A percentile compares a stretch with the other conserved stretches of the same genome.
These are phyloP conservation scores for Dactylella cylindrospora DNA, from an alignment of 2,329 filamentous ascomycete species.

Conservation along the genomic window DNA sequence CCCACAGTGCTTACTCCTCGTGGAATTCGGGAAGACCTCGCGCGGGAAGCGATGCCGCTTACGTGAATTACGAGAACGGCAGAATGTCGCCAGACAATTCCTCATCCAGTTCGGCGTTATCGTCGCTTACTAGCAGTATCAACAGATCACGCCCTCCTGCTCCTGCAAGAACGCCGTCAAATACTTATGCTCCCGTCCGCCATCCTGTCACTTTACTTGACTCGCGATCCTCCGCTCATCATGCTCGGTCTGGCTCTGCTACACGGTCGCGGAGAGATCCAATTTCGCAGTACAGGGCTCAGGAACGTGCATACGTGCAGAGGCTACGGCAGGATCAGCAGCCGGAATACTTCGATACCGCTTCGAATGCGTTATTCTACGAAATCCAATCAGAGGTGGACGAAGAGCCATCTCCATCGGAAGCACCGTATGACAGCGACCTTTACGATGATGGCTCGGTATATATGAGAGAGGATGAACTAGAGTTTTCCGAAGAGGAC, in stretches of 20 bases:
- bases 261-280: slow-evolving; percentile 62
- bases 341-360: slow-evolving; percentile 67
- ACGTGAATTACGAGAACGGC: slow-evolving; percentile 52
- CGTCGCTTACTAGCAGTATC: slow-evolving; percentile 50
- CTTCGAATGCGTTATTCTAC: slow-evolving; percentile 56
- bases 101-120: slow-evolving; percentile 46
- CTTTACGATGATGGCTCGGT: slow-evolving; percentile 73
- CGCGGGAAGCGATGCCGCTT: slow-evolving; percentile 53
- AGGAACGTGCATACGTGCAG: slow-evolving; percentile 94
- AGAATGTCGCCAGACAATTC: slow-evolving; percentile 49
- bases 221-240: slow-evolving; percentile 52
- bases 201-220: slow-evolving; percentile 52
- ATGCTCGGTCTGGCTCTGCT: slow-evolving; percentile 59
- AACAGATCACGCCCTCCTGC: slow-evolving; percentile 64
- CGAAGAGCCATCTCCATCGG: slow-evolving; percentile 84
- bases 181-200: slow-evolving; percentile 68
- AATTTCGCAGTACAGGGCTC: slow-evolving; percentile 73
- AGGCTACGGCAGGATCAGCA: slow-evolving; percentile 77
- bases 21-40: slow-evolving; percentile 48
- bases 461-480: slow-evolving; percentile 66
- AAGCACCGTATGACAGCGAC: slow-evolving; percentile 77
- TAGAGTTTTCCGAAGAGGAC: slow-evolving; percentile 86
- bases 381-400: slow-evolving; percentile 79
- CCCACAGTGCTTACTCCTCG: slow-evolving; percentile 46
- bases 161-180: slow-evolving; percentile 73